Conservation (phyloP, 176 grass and related monocot species). For the Phyllostachys edulis region DNA sequence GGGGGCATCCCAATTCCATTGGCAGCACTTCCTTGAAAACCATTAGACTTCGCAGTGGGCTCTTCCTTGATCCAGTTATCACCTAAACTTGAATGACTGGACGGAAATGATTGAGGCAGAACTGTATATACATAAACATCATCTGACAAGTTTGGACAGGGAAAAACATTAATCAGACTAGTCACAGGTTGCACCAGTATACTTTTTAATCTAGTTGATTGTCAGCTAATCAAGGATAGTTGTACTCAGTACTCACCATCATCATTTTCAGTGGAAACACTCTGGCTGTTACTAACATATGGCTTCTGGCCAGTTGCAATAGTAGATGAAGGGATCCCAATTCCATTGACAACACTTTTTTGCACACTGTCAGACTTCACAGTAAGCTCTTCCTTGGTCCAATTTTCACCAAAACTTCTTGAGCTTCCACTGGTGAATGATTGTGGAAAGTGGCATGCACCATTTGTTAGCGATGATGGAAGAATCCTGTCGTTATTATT, state of each 20-base stretch:
- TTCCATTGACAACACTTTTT: too few relatives aligned
- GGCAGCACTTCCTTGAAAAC: slow-evolving; percentile 18
- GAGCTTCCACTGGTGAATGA: too few relatives aligned
- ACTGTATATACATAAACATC: background rate
- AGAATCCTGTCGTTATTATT: too few relatives aligned
- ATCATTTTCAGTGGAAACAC: background rate
- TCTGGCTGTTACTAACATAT: background rate
- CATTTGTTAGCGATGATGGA: too few relatives aligned
- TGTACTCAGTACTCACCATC: slow-evolving; percentile 13
- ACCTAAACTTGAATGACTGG: slow-evolving; percentile 19
- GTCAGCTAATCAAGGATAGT: background rate
- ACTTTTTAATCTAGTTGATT: background rate
- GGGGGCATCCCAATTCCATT: slow-evolving; percentile 26
- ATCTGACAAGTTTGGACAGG: slow-evolving; percentile 1
- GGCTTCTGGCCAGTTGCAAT: too few relatives aligned
- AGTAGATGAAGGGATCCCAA: too few relatives aligned
- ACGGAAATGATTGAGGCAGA: slow-evolving; percentile 26
- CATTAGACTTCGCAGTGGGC: background rate
- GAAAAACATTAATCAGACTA: background rate
- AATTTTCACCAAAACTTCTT: too few relatives aligned
- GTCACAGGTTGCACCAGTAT: background rate
- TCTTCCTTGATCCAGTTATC: slow-evolving; percentile 23
- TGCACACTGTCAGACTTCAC: too few relatives aligned
- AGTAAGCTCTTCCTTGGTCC: too few relatives aligned
- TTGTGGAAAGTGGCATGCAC: too few relatives aligned